A percentile compares a stretch with the other conserved stretches of the same genome.
These are phyloP conservation scores for Collybia sordida DNA, from an alignment of 768 basidiomycete species.

Conservation along the genomic window DNA sequence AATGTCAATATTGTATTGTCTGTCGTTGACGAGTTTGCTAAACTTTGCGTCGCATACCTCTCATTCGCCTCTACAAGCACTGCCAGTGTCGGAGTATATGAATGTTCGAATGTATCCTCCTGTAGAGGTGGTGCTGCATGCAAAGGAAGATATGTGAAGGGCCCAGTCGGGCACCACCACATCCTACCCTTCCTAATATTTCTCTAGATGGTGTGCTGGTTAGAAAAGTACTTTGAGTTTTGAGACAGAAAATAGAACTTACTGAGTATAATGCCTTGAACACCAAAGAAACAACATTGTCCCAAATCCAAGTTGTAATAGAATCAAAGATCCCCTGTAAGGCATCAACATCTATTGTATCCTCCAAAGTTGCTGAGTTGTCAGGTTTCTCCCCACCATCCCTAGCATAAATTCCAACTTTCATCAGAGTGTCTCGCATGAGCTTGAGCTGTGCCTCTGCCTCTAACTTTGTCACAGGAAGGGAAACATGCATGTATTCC, in stretches of 20 bases:
- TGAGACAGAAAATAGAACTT: not conserved
- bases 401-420: no score
- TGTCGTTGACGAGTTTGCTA: no score
- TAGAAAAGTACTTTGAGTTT: not conserved
- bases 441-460: not conserved
- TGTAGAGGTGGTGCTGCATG: constrained; percentile 5
- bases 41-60: not conserved
- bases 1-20: not conserved
- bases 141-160: constrained; percentile 8
- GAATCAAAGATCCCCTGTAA: not conserved
- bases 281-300: not conserved
- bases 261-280: not conserved
- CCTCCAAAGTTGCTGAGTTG: no score
- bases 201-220: not conserved
- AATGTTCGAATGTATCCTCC: not conserved
- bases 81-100: not conserved
- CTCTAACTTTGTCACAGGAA: not conserved
- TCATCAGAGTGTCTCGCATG: not conserved
- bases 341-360: no score
- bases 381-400: no score
- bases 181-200: constrained; percentile 2
- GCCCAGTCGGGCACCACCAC: constrained; percentile 10
- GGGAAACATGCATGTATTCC: not conserved
- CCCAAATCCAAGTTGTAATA: not conserved
- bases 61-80: not conserved